These are phyloP conservation scores for Ceratobasidium sp. DNA, from an alignment of 1,284 basidiomycete species.

Conservation along the genomic window DNA sequence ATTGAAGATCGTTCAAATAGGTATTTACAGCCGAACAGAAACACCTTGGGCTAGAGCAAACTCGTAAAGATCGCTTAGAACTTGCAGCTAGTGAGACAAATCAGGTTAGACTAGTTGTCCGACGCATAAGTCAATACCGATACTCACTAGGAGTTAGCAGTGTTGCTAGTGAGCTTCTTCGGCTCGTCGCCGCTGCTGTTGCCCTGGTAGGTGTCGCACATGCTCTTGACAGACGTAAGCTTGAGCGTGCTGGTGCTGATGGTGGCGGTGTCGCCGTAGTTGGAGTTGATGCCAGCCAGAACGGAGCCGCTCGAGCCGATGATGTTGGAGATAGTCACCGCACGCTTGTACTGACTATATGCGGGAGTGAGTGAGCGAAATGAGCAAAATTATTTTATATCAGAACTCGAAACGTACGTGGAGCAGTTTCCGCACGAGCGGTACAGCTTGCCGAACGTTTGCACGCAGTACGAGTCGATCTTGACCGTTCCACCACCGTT, in stretches of 20 bases:
- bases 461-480: conserved; percentile 40
- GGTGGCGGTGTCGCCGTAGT: neutral
- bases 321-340: conserved; percentile 52
- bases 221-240: neutral
- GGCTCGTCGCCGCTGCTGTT: conserved; percentile 14
- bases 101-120: neutral
- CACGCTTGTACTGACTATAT: conserved; percentile 50
- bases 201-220: conserved; percentile 1
- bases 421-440: conserved; percentile 48
- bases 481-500: conserved; percentile 35
- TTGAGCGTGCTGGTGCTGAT: neutral
- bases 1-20: no score
- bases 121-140: neutral
- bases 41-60: no score
- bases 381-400: neutral
- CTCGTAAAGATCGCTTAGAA: neutral
- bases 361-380: no score
- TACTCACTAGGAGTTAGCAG: conserved; percentile 23
- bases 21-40: no score
- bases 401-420: neutral
- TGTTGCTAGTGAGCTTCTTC: conserved; percentile 21
- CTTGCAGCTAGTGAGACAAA: neutral
- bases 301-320: conserved; percentile 24
- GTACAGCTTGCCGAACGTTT: conserved; percentile 45
- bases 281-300: conserved; percentile 21